Evolutionary conservation across 176 grass and related monocot genomes (phyloP).

Genomic region (Oryza meridionalis): DNA sequence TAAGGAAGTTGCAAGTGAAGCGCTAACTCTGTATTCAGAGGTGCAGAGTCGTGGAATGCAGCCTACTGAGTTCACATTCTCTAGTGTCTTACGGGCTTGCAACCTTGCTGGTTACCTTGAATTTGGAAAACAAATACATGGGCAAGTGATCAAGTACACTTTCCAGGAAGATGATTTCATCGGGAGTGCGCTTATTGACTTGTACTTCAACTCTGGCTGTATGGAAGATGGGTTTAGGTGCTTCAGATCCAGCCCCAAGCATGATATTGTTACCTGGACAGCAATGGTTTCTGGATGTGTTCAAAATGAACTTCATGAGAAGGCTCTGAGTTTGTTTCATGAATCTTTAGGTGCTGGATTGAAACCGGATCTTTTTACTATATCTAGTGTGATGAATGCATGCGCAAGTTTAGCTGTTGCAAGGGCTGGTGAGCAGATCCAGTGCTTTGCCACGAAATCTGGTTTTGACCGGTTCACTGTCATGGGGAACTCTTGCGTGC

Average conservation of each 20-base stretch:
- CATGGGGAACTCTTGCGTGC: constrained; percentile 72
- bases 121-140: constrained; percentile 74
- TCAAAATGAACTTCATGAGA: constrained; percentile 59
- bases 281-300: constrained; percentile 69
- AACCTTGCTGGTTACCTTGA: constrained; percentile 50
- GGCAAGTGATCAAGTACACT: constrained; percentile 52
- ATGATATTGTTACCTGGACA: constrained; percentile 81
- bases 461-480: constrained; percentile 59
- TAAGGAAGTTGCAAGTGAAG: constrained; percentile 36
- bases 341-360: constrained; percentile 48
- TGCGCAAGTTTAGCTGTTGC: constrained; percentile 68
- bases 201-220: constrained; percentile 60
- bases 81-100: constrained; percentile 50
- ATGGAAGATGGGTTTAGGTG: constrained; percentile 65
- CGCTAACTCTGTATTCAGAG: constrained; percentile 53
- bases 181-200: constrained; percentile 64
- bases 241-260: constrained; percentile 52
- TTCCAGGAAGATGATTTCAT: constrained; percentile 63
- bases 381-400: constrained; percentile 68
- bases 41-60: constrained; percentile 58
- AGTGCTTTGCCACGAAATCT: constrained; percentile 59
- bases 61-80: constrained; percentile 77
- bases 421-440: constrained; percentile 65
- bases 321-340: constrained; percentile 61
- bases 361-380: constrained; percentile 66